These are phyloP conservation scores for Diaporthe velutina DNA, from an alignment of 2,329 filamentous ascomycete genomes.

Conservation along the genomic window DNA sequence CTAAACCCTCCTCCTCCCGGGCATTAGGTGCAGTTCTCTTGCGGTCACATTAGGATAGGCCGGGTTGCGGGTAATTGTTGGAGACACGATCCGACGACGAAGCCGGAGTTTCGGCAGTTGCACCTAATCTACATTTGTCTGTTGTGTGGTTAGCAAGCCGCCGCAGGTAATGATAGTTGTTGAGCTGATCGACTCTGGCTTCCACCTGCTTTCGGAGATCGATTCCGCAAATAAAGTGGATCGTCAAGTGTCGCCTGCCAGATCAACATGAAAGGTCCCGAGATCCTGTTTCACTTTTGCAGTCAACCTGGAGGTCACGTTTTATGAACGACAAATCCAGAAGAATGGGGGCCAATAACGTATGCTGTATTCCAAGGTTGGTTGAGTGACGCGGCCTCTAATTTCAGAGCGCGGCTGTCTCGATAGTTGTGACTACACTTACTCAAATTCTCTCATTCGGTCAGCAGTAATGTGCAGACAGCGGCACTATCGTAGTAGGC, in stretches of 20 bases:
- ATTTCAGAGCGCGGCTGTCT: too few species aligned
- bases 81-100: not conserved
- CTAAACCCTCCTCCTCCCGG: not conserved
- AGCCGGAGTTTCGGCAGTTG: slow-evolving; percentile 8
- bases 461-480: not conserved
- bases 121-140: not conserved
- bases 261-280: not conserved
- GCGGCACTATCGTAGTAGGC: not conserved
- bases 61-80: slow-evolving; percentile 15
- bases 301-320: too few species aligned
- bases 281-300: not conserved
- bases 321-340: too few species aligned
- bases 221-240: not conserved
- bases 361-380: too few species aligned
- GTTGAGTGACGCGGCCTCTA: too few species aligned
- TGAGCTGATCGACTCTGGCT: not conserved
- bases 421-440: not conserved
- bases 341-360: not conserved
- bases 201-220: not conserved
- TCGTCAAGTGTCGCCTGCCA: too few species aligned
- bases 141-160: not conserved
- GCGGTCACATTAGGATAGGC: not conserved
- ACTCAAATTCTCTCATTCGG: not conserved
- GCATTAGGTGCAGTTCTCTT: not conserved
- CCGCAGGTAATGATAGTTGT: not conserved